A percentile compares a stretch with the other conserved stretches of the same genome.
Evolutionary conservation across 306 rosid species (phyloP).

Genomic region (Vigna reflexopilosa): DNA sequence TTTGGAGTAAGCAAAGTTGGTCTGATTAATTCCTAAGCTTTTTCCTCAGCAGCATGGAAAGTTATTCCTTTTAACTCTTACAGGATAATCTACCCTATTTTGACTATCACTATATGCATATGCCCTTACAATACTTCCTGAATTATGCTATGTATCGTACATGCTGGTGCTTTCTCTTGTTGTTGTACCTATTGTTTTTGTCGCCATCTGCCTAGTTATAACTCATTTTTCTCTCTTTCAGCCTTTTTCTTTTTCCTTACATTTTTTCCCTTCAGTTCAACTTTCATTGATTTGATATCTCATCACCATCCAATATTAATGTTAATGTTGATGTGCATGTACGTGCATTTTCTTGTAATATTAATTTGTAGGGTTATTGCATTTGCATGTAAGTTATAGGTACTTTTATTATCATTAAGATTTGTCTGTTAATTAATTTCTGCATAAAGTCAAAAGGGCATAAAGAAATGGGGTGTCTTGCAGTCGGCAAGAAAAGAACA

Average conservation of each 20-base stretch:
- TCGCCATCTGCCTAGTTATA: constrained; percentile 29
- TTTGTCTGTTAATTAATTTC: background rate
- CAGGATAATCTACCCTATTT: constrained; percentile 2
- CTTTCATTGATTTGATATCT: background rate
- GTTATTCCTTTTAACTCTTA: constrained; percentile 52
- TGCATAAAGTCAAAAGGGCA: background rate
- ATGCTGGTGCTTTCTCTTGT: constrained; percentile 23
- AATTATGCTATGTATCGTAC: constrained; percentile 35
- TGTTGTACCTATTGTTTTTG: constrained; percentile 44
- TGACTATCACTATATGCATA: constrained; percentile 6
- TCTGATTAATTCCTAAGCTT: constrained; percentile 39
- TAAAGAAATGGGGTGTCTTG: constrained; percentile 23
- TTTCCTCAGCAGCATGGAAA: background rate
- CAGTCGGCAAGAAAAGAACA: constrained; percentile 43
- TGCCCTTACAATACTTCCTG: constrained; percentile 16
- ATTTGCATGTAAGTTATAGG: background rate
- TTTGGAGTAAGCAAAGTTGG: background rate
- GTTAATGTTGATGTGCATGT: background rate
- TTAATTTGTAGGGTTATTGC: background rate
- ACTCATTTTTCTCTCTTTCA: background rate
- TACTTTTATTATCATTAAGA: background rate
- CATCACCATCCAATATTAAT: background rate
- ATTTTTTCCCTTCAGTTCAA: background rate
- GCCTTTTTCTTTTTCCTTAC: background rate
- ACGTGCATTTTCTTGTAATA: background rate